phyloP scores from a whole-genome alignment of 345 rosid species.

The Murraya koenigii region DNA sequence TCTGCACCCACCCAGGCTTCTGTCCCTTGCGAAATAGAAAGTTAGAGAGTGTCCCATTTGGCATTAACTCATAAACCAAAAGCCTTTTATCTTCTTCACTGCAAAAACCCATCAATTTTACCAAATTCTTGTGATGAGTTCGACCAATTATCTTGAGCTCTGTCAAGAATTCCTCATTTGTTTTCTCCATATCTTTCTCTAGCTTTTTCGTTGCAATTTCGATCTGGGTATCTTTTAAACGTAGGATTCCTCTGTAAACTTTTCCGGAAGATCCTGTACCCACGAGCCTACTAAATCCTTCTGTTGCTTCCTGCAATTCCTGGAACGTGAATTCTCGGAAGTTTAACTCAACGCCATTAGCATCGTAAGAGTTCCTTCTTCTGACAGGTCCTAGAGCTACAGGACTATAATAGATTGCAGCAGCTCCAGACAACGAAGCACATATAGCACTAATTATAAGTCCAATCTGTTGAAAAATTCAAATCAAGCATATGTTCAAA shows the following conservation, averaged over 20 bases:
- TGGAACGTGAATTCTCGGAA: conserved; percentile 26
- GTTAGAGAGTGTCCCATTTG: conserved; percentile 20
- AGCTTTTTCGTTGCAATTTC: conserved; percentile 30
- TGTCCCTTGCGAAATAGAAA: conserved; percentile 16
- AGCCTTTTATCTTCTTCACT: conserved; percentile 18
- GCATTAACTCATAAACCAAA: conserved; percentile 32
- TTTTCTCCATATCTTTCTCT: conserved; percentile 21
- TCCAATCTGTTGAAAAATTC: no score
- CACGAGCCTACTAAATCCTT: not conserved
- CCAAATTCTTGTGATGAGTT: conserved; percentile 30
- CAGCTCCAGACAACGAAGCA: conserved; percentile 21
- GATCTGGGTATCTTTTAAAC: conserved; percentile 5
- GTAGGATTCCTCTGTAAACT: conserved; percentile 26
- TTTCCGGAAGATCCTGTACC: conserved; percentile 34
- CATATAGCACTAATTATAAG: conserved; percentile 14
- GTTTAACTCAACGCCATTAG: conserved; percentile 19
- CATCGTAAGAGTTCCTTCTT: not conserved
- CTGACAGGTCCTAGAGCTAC: not conserved
- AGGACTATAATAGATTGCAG: conserved; percentile 26
- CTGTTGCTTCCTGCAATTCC: not conserved
- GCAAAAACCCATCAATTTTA: conserved; percentile 31
- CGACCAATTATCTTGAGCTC: conserved; percentile 32
- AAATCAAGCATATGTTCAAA: no score
- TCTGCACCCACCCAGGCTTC: conserved; percentile 21
- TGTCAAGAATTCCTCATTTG: conserved; percentile 25